Evolutionary conservation across 352 stramenopile genomes (phyloP).

Genomic region (Pythium insidiosum): DNA sequence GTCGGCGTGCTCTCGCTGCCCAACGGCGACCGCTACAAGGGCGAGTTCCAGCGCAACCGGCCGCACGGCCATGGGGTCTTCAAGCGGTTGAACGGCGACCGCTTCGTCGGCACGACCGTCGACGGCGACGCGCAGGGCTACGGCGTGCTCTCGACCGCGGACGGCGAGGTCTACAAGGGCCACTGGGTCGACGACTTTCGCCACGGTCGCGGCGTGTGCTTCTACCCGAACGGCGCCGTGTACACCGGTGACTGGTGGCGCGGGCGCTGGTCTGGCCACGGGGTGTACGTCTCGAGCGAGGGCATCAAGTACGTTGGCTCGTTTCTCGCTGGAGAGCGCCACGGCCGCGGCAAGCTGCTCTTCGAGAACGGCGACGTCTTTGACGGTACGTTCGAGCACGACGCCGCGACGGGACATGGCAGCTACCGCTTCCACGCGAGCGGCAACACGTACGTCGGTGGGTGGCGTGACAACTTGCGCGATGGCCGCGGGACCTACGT

Average conservation of each 20-base stretch:
- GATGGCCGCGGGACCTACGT: slow-evolving; percentile 66
- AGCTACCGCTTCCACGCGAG: slow-evolving; percentile 57
- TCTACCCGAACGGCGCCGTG: slow-evolving; percentile 65
- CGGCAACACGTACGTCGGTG: slow-evolving; percentile 61
- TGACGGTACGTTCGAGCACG: slow-evolving; percentile 55
- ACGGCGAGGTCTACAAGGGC: slow-evolving; percentile 89
- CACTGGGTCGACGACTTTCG: slow-evolving; percentile 57
- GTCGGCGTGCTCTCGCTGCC: slow-evolving; percentile 39
- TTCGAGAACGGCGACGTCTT: slow-evolving; percentile 77
- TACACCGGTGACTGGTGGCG: slow-evolving; percentile 70
- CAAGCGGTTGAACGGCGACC: slow-evolving; percentile 58
- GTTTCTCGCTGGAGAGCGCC: slow-evolving; percentile 45
- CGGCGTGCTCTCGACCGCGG: slow-evolving; percentile 60
- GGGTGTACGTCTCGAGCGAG: slow-evolving; percentile 58
- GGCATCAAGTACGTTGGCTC: slow-evolving; percentile 60
- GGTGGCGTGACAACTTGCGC: slow-evolving; percentile 54
- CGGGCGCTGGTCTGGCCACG: slow-evolving; percentile 39
- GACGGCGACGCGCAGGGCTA: slow-evolving; percentile 63
- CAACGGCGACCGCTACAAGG: slow-evolving; percentile 85
- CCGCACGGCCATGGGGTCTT: slow-evolving; percentile 58
- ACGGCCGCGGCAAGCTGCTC: slow-evolving; percentile 59
- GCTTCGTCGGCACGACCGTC: slow-evolving; percentile 57
- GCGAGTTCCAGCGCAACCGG: slow-evolving; percentile 31
- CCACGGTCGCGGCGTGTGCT: slow-evolving; percentile 58
- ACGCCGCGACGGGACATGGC: slow-evolving; percentile 35